Base-by-base conservation (phyloP, 1,139 yeast genomes). In the Debaryomyces robertsiae region DNA sequence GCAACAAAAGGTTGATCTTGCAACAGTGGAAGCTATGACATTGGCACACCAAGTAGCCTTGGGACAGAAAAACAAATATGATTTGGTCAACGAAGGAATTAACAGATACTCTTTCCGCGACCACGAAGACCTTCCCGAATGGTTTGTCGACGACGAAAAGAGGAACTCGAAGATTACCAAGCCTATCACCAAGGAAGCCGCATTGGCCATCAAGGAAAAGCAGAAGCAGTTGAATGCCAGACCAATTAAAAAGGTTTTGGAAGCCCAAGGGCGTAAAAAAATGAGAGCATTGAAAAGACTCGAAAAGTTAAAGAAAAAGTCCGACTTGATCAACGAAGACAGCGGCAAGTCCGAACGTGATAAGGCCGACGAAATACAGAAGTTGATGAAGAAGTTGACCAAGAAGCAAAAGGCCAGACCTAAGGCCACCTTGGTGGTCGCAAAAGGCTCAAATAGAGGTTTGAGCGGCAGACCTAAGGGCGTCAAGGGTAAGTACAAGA, bases 171-270 rank as follows among this genome's bases (percentile, higher is more conserved):
- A 89, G 71, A 79, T 89, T 45, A 79, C 79, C 50, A 84, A 88
- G 61, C 98, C 98, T 7, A 87, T 93, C 45, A 93, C 98, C 4
- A 94, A 93, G 63, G 98, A 94, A 65, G 99, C 99, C 1, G 91
- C 95, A 0, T 70, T 84, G 47, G 98, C 98, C 0, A 75, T 93
- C 47, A 87, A 84, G 57, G 97, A 90, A 57, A 93, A 91, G 64
- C 77, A 84, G 73, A 87, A 79, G 63, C 91, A 93, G 47, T 70
- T 94, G 62, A 93, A 93, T 65, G 97, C 98, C 9, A 82, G 98
- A 63, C 98, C 99, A 10, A 91, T 93, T 58, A 93, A 93, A 79
- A 93, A 94, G 79, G 97, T 93, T 13, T 79, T 89, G 48, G 99
- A 93, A 67, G 98, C 98, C 5, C 85, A 89, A 61, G 98, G 96